Evolutionary conservation across 208 protist genomes (phyloP).

Genomic region (Crithidia thermophila): DNA sequence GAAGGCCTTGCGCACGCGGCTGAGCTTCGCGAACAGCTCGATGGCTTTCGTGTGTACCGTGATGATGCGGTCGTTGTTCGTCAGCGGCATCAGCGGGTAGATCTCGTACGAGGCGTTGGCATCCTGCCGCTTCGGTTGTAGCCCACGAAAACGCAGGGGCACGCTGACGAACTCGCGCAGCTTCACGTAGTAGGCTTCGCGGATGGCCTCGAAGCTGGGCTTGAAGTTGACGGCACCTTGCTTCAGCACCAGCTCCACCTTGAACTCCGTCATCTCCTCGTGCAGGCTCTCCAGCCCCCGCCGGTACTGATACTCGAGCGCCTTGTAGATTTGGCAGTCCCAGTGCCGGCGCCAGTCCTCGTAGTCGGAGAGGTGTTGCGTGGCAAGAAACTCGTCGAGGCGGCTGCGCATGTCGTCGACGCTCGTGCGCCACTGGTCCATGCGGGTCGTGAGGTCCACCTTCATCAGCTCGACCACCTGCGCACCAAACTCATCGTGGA

Average conservation of each 20-base stretch:
- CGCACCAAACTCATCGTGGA: constrained; percentile 84
- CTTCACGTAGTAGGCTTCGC: constrained; percentile 95
- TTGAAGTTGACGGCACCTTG: constrained; percentile 92
- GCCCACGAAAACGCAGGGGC: constrained; percentile 92
- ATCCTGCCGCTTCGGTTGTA: constrained; percentile 82
- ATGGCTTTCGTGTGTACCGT: constrained; percentile 93
- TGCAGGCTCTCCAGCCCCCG: constrained; percentile 92
- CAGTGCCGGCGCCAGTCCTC: constrained; percentile 94
- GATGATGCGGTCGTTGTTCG: constrained; percentile 84
- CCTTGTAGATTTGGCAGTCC: constrained; percentile 98
- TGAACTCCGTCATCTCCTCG: constrained; percentile 93
- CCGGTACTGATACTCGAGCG: constrained; percentile 95
- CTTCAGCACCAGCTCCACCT: constrained; percentile 94
- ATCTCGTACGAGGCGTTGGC: constrained; percentile 75
- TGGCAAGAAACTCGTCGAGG: constrained; percentile 85
- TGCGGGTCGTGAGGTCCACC: constrained; percentile 90
- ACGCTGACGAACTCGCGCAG: constrained; percentile 95
- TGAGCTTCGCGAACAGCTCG: constrained; percentile 93
- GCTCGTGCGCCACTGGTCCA: constrained; percentile 92
- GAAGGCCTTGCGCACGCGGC: constrained; percentile 87
- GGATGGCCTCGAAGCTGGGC: constrained; percentile 94
- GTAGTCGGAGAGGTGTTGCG: constrained; percentile 78
- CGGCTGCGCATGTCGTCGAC: constrained; percentile 86
- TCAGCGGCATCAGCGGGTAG: constrained; percentile 89
- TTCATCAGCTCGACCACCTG: constrained; percentile 86